phyloP scores from a whole-genome alignment of 345 rosid species.

The Gossypium raimondii region DNA sequence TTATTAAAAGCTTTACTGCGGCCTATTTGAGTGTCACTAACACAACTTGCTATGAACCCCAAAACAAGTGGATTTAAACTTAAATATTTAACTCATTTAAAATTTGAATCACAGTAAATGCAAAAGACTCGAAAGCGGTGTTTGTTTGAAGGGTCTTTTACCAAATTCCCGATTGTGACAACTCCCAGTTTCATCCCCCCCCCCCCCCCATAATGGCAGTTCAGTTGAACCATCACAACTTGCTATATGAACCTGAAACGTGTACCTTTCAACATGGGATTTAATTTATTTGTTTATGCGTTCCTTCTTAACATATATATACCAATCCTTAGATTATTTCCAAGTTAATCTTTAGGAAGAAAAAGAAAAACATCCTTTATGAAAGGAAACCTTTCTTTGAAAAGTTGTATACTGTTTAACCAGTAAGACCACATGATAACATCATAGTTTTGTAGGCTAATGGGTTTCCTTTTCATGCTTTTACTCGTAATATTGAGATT shows the following conservation, averaged over 20 bases:
- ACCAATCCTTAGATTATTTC: too few relatives aligned
- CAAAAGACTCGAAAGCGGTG: neutral
- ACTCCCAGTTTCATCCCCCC: neutral
- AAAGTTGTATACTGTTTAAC: neutral
- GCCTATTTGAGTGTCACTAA: neutral
- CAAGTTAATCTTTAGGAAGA: too few relatives aligned
- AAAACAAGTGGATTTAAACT: neutral
- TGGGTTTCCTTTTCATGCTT: neutral
- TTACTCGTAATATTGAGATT: neutral
- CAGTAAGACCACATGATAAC: neutral
- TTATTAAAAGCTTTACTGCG: neutral
- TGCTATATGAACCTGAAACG: neutral
- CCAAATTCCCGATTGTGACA: constrained; percentile 24
- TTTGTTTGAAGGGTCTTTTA: constrained; percentile 16
- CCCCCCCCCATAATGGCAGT: neutral
- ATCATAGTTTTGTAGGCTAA: neutral
- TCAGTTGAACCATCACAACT: neutral
- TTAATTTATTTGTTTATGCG: neutral
- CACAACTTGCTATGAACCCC: neutral
- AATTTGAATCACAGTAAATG: too few relatives aligned
- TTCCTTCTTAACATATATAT: too few relatives aligned
- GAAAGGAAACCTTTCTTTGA: neutral
- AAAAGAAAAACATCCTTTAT: neutral
- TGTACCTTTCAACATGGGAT: neutral
- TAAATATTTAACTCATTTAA: neutral